Evolutionary conservation across 768 basidiomycete genomes (phyloP).

Genomic region (Pulveroboletus sp.): DNA sequence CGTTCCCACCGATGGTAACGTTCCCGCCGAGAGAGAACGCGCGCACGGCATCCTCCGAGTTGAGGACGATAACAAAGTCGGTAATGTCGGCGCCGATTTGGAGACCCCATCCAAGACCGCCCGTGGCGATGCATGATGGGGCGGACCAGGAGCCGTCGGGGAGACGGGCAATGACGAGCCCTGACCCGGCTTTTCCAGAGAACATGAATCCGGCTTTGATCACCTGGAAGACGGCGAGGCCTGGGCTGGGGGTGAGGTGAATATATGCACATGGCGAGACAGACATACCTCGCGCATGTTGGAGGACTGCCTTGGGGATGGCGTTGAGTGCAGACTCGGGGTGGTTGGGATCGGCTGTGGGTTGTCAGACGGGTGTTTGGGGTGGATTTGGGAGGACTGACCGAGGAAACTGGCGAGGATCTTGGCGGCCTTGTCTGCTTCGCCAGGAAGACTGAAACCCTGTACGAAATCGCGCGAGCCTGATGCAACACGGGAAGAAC

Average conservation of each 20-base stretch:
- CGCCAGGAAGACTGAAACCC: slow-evolving; percentile 85
- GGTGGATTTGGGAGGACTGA: slow-evolving; percentile 30
- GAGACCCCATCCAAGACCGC: slow-evolving; percentile 90
- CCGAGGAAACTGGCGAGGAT: slow-evolving; percentile 91
- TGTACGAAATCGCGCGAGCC: slow-evolving; percentile 80
- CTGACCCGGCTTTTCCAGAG: slow-evolving; percentile 92
- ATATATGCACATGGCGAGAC: too few species aligned
- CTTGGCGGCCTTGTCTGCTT: slow-evolving; percentile 91
- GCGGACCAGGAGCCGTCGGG: slow-evolving; percentile 97
- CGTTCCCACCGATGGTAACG: slow-evolving; percentile 89
- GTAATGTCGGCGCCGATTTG: slow-evolving; percentile 95
- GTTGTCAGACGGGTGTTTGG: not conserved
- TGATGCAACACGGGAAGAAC: slow-evolving; percentile 64
- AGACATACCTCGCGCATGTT: slow-evolving; percentile 75
- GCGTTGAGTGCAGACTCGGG: slow-evolving; percentile 91
- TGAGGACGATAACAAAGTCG: slow-evolving; percentile 96
- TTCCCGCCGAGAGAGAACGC: slow-evolving; percentile 97
- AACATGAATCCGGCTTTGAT: slow-evolving; percentile 94
- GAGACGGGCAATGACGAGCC: slow-evolving; percentile 87
- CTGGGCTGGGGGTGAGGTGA: slow-evolving; percentile 39
- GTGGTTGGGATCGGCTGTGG: slow-evolving; percentile 76
- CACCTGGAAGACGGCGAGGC: slow-evolving; percentile 93
- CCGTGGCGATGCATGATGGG: slow-evolving; percentile 95
- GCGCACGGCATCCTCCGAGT: slow-evolving; percentile 91
- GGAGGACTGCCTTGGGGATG: slow-evolving; percentile 90